Base-by-base conservation (phyloP, 129 eudicot genomes). In the Centaurea solstitialis region DNA sequence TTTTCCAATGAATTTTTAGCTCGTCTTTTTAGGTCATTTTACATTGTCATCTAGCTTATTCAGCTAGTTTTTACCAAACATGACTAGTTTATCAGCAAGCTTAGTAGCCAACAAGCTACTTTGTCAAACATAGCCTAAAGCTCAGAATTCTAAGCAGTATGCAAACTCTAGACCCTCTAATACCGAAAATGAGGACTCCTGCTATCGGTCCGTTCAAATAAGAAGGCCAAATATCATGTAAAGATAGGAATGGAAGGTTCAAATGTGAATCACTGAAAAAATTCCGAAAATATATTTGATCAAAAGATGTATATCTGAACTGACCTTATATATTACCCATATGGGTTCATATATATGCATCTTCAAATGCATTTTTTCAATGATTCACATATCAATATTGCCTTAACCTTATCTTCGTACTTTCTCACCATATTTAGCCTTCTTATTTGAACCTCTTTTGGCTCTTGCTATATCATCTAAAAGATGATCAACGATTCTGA, bases 401-500 rank as follows among this genome's bases (percentile, higher is more conserved):
- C 61, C 18, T 13, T 12, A 47, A 47, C 61, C 59, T n/a, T n/a
- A n/a, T 45, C 12, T n/a, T n/a, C 45, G 7, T 40, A 40, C 45
- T n/a, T 45, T 45, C 59, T 45, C 59, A 45, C 4, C 5, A 12
- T 11, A 45, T 45, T 45, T 45, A 45, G n/a, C 59, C 59, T 47
- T 47, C 6, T 47, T 13, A 47, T 47, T 47, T 47, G 61, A 47
- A 47, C 61, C 61, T 47, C 57, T 45, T 4, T 33, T 33, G 12
- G 53, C 13, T 43, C 21, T 17, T 57, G 8, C 22, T 18, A 57
- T 57, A n/a, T 57, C 22, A 57, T 57, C 65, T 57, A 15, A 22
- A 64, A 68, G 43, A 68, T 72, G 24, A 24, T 73, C 68, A 74
- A 23, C 12, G 38, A 2, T 68, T 74, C 77, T 80, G 22, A 81